A percentile compares a stretch with the other conserved stretches of the same genome.
phyloP scores from a whole-genome alignment of 208 protist species.

The Acanthamoeba lenticulata region DNA sequence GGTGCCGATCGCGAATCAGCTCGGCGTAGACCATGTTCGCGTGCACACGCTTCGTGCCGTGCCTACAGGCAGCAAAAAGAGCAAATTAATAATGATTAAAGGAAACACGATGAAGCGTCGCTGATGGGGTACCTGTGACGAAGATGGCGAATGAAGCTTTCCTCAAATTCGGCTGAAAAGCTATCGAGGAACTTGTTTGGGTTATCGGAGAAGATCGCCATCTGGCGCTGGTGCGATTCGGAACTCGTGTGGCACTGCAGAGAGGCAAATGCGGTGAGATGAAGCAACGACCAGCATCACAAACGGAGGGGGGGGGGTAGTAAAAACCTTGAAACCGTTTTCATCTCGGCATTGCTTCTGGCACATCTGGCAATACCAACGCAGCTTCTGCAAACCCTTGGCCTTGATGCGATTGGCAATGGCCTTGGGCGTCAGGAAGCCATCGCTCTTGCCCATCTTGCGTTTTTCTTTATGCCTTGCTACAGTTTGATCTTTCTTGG shows the following conservation, averaged over 20 bases:
- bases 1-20: conserved; percentile 88
- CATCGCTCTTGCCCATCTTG: conserved; percentile 49
- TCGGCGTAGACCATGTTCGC: conserved; percentile 91
- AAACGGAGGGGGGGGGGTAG: neutral
- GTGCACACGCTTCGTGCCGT: conserved; percentile 76
- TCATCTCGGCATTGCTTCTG: conserved; percentile 89
- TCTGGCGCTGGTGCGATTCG: conserved; percentile 89
- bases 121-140: conserved; percentile 69
- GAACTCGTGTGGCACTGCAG: conserved; percentile 88
- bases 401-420: conserved; percentile 91
- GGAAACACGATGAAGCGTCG: neutral
- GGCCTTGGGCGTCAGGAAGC: conserved; percentile 85
- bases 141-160: conserved; percentile 84
- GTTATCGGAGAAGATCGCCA: conserved; percentile 87
- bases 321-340: conserved; percentile 90
- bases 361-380: conserved; percentile 94
- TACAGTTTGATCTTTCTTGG: neutral
- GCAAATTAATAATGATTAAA: neutral
- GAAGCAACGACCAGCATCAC: neutral
- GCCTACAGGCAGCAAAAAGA: conserved; percentile 60
- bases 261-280: conserved; percentile 36
- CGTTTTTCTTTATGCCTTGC: neutral
- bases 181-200: conserved; percentile 82
- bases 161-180: conserved; percentile 89
- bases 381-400: conserved; percentile 92